These are phyloP conservation scores for Casuarina equisetifolia DNA, from an alignment of 306 rosid species.

Conservation along the genomic window DNA sequence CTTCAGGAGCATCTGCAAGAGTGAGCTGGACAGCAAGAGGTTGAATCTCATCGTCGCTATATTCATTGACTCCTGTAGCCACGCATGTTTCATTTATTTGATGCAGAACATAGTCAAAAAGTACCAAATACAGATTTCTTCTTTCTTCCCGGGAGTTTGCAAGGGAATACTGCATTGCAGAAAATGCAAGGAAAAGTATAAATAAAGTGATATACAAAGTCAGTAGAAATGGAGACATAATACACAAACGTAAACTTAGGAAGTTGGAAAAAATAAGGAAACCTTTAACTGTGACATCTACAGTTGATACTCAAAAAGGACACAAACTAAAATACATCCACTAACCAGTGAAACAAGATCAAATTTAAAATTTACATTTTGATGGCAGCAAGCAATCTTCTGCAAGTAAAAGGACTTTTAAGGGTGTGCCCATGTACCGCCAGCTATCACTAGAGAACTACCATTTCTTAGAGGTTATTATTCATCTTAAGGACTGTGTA, in stretches of 20 bases:
- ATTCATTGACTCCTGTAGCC: slow-evolving; percentile 71
- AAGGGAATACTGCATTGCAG: slow-evolving; percentile 75
- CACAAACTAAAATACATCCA: slow-evolving; percentile 10
- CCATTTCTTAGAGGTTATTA: slow-evolving; percentile 3
- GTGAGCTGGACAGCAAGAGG: slow-evolving; percentile 87
- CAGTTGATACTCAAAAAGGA: slow-evolving; percentile 5
- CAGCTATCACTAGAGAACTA: not conserved
- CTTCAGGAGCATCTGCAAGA: slow-evolving; percentile 88
- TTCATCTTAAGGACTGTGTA: not conserved
- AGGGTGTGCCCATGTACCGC: not conserved
- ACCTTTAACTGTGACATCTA: slow-evolving; percentile 1
- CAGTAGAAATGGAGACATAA: not conserved
- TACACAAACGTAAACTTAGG: not conserved
- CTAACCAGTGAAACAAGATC: slow-evolving; percentile 2
- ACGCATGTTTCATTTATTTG: slow-evolving; percentile 77
- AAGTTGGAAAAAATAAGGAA: slow-evolving; percentile 4
- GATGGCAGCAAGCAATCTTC: slow-evolving; percentile 1
- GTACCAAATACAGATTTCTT: slow-evolving; percentile 79
- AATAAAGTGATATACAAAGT: not conserved
- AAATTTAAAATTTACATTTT: not conserved
- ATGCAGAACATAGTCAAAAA: slow-evolving; percentile 87
- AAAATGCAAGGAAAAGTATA: not conserved
- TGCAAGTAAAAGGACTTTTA: not conserved
- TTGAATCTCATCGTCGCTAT: slow-evolving; percentile 82
- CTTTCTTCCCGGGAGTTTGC: slow-evolving; percentile 89